These are phyloP conservation scores for Suillus discolor DNA, from an alignment of 768 basidiomycete genomes.

Conservation along the genomic window DNA sequence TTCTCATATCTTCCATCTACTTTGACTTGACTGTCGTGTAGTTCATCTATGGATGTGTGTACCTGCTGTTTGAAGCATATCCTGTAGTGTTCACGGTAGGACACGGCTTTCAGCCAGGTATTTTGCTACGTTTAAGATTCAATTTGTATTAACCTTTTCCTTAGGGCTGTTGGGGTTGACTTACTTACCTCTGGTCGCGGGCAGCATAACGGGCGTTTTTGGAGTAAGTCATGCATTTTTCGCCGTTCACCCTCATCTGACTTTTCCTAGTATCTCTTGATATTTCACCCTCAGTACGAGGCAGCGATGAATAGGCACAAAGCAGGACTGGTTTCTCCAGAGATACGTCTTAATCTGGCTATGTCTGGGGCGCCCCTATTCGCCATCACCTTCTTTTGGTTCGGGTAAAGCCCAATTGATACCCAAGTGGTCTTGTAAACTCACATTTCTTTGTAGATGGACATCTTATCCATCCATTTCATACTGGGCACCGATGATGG, in stretches of 20 bases:
- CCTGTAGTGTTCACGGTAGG: slow-evolving; percentile 57
- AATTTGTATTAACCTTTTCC: background rate
- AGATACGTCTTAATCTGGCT: background rate
- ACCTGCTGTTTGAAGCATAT: slow-evolving; percentile 63
- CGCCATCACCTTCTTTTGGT: background rate
- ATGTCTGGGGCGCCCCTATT: background rate
- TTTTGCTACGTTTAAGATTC: slow-evolving; percentile 22
- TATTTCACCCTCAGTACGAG: slow-evolving; percentile 1
- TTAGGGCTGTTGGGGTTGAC: background rate
- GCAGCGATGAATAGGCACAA: background rate
- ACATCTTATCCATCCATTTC: background rate
- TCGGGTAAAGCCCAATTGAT: background rate
- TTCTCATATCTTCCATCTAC: background rate
- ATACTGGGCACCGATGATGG: background rate
- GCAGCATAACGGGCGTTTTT: background rate
- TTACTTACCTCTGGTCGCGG: background rate
- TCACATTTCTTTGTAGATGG: background rate
- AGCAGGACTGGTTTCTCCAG: background rate
- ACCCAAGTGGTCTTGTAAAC: background rate
- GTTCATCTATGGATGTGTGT: slow-evolving; percentile 67
- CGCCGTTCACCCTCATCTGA: background rate
- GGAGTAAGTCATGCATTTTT: background rate
- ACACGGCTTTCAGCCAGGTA: slow-evolving; percentile 54
- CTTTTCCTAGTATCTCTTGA: background rate
- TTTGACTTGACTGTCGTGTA: slow-evolving; percentile 21